phyloP scores from a whole-genome alignment of 768 basidiomycete genomes.

The Nidularia sp. region DNA sequence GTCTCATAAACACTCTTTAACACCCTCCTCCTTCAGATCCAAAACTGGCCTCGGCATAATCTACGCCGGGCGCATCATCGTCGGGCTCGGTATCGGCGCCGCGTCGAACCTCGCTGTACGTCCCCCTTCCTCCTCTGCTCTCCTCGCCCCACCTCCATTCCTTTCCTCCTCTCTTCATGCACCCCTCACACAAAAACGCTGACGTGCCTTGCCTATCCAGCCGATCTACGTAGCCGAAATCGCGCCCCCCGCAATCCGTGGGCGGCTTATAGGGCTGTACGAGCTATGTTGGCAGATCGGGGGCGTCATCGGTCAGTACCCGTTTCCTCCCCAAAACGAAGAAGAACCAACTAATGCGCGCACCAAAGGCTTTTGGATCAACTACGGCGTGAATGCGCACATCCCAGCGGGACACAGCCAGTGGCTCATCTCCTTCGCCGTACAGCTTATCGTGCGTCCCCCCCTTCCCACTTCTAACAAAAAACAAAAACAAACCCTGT shows the following conservation, averaged over 20 bases:
- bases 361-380: constrained; percentile 25
- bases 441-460: constrained; percentile 28
- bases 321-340: constrained; percentile 4
- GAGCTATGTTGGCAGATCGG: constrained; percentile 48
- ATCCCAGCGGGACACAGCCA: constrained; percentile 21
- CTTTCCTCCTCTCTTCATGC: not conserved
- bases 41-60: constrained; percentile 28
- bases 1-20: not conserved
- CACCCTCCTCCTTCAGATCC: constrained; percentile 9
- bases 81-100: constrained; percentile 36
- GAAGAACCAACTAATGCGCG: too few relatives aligned
- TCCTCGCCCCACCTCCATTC: not conserved
- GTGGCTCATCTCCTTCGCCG: constrained; percentile 33
- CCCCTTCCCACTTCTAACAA: not conserved
- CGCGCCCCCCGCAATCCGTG: constrained; percentile 38
- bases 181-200: not conserved
- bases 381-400: constrained; percentile 28
- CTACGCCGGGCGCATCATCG: constrained; percentile 38
- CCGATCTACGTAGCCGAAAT: constrained; percentile 43
- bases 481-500: too few relatives aligned
- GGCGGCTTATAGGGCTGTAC: constrained; percentile 42
- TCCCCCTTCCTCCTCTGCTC: not conserved
- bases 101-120: constrained; percentile 28
- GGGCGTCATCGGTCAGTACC: constrained; percentile 29
- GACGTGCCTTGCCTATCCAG: constrained; percentile 5